Evolutionary conservation across 805 yeast species (phyloP).

Genomic region (Starmerella tilneyi): DNA sequence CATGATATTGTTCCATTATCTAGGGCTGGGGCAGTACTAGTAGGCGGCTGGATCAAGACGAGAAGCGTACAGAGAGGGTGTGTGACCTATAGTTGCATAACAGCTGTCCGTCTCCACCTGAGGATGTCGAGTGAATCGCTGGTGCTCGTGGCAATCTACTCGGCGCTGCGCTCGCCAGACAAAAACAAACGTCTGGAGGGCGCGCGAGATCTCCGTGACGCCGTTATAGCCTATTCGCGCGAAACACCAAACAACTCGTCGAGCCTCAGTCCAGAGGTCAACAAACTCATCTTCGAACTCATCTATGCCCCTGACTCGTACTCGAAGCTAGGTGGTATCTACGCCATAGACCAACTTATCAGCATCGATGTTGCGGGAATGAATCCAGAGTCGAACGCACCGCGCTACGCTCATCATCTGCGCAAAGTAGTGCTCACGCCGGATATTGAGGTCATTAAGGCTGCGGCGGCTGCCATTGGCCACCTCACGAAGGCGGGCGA

Average conservation of each 20-base stretch:
- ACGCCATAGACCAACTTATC: slow-evolving; percentile 80
- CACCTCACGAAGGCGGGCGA: slow-evolving; percentile 73
- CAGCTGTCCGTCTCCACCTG: neutral
- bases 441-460: slow-evolving; percentile 73
- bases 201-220: slow-evolving; percentile 59
- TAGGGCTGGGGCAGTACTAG: no score
- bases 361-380: slow-evolving; percentile 65
- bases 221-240: slow-evolving; percentile 61
- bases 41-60: no score
- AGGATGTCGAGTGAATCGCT: slow-evolving; percentile 28
- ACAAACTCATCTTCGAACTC: slow-evolving; percentile 75
- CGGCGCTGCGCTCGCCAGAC: slow-evolving; percentile 26
- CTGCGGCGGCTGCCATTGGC: slow-evolving; percentile 81
- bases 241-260: slow-evolving; percentile 76
- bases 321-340: slow-evolving; percentile 79
- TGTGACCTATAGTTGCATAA: no score
- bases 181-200: slow-evolving; percentile 36
- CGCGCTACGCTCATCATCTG: slow-evolving; percentile 82
- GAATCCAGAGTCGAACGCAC: slow-evolving; percentile 77
- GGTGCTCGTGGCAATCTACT: slow-evolving; percentile 27
- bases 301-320: slow-evolving; percentile 61
- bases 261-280: slow-evolving; percentile 71
- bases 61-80: no score
- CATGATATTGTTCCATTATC: no score
- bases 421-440: slow-evolving; percentile 69